A percentile compares a stretch with the other conserved stretches of the same genome.
Evolutionary conservation across 129 eudicot genomes (phyloP).

Genomic region (Erigeron canadensis): DNA sequence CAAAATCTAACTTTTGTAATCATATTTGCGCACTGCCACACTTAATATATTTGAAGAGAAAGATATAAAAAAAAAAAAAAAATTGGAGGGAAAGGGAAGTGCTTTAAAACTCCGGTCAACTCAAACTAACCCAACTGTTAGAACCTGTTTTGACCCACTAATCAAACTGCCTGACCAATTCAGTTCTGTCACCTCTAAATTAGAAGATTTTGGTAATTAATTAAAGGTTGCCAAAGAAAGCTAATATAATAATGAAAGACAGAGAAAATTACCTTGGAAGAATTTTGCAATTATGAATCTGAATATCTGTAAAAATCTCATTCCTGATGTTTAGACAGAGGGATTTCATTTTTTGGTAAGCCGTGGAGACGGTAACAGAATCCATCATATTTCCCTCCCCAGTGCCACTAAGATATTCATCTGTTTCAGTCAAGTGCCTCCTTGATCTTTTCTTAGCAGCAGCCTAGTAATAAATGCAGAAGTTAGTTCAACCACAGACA

Average conservation of each 20-base stretch:
- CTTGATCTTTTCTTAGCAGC: constrained; percentile 85
- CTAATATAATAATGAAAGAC: background rate
- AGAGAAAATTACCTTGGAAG: constrained; percentile 62
- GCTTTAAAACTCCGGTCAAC: too few species aligned
- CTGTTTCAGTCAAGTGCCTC: constrained; percentile 76
- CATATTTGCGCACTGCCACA: background rate
- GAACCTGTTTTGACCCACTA: too few species aligned
- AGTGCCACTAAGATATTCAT: constrained; percentile 68
- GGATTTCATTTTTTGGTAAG: constrained; percentile 78
- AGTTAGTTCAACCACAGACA: constrained; percentile 15
- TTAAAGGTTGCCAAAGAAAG: background rate
- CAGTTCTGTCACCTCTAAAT: too few species aligned
- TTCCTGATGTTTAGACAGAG: constrained; percentile 66
- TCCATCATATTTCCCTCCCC: constrained; percentile 64
- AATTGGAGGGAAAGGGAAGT: too few species aligned
- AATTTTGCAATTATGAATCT: constrained; percentile 71
- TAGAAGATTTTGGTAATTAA: background rate
- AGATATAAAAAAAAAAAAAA: too few species aligned
- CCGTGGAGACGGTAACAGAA: constrained; percentile 55
- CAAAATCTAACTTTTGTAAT: background rate
- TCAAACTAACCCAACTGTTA: too few species aligned
- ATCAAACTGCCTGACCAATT: too few species aligned
- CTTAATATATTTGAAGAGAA: background rate
- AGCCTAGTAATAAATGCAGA: constrained; percentile 38
- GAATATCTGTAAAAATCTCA: constrained; percentile 75